phyloP scores from a whole-genome alignment of 2,329 filamentous ascomycete genomes.

The Daldinia sp. region DNA sequence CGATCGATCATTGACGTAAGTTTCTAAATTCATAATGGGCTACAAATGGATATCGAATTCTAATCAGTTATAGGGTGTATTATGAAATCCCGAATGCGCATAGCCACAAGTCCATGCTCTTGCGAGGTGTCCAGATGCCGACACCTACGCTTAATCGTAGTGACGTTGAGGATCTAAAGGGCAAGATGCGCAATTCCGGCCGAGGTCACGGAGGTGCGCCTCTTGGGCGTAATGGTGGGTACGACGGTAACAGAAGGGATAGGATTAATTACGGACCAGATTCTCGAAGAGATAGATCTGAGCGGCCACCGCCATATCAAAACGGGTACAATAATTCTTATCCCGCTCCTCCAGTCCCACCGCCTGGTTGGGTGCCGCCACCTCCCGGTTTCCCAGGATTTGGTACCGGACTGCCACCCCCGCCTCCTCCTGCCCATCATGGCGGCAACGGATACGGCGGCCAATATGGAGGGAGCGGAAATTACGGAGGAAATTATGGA shows the following conservation, averaged over 20 bases:
- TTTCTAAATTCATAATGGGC: constrained; percentile 34
- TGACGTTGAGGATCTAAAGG: constrained; percentile 77
- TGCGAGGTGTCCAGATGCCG: constrained; percentile 81
- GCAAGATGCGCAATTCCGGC: constrained; percentile 70
- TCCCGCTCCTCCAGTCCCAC: constrained; percentile 41
- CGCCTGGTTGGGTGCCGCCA: constrained; percentile 51
- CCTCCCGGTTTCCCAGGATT: constrained; percentile 51
- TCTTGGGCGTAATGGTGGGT: constrained; percentile 50
- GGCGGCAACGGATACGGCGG: constrained; percentile 31
- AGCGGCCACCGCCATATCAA: constrained; percentile 43
- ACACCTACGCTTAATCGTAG: constrained; percentile 74
- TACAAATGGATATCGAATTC: constrained; percentile 22
- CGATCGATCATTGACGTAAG: constrained; percentile 84
- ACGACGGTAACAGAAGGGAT: constrained; percentile 41
- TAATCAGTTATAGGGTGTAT: constrained; percentile 69
- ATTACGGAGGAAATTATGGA: constrained; percentile 37
- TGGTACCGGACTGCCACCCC: constrained; percentile 50
- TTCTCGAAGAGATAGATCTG: constrained; percentile 41
- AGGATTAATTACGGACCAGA: constrained; percentile 48
- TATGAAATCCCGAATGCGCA: constrained; percentile 82
- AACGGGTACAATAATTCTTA: constrained; percentile 42
- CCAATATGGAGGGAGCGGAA: constrained; percentile 31
- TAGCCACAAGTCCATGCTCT: constrained; percentile 91
- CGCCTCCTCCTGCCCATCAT: constrained; percentile 47
- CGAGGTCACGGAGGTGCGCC: constrained; percentile 75